Evolutionary conservation across 306 rosid genomes (phyloP), one percentile per base, ranked within the genome.

Genomic region (Cucumis hystrix): DNA sequence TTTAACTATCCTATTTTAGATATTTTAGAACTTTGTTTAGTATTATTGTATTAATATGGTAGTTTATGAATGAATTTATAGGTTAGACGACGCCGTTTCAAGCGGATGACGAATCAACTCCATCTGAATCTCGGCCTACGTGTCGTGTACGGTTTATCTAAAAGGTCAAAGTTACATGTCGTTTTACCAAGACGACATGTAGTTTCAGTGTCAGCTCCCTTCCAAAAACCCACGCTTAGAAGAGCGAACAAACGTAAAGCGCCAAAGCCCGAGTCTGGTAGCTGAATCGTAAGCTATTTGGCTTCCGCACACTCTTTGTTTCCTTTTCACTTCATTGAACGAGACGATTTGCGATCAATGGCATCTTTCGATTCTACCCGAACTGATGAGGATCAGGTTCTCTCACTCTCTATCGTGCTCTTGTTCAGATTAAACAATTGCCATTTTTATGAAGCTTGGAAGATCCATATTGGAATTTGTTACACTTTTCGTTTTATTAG

Each of bases 371-470:
- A 65, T 55, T 78, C 87, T 20, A 54, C 43, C 74, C 54, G 54
- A 47, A 57, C 3, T 62, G 79, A 83, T 7, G 86, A 81, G 4
- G 84, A 83, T 59, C 83, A 84, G 88, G 91, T 87, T 79, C 45
- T 56, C 56, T 28, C 21, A 21, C 39, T 51, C 33, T 77, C 43
- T 15, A 13, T 45, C 56, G 33, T 57, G 15, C 55, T 76, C n/a
- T 75, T 76, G 16, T 76, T 25, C 21, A 18, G 23, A 21, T 43
- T 15, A 12, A 76, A 58, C 66, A 16, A 52, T 73, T 1, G 10
- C 41, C 49, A 51, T 28, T 14, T 39, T 72, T 72, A 2, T 17
- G 45, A 72, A 70, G 59, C 58, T 45, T 21, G 37, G 21, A 28
- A 45, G 52, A 23, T 65, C 56, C 56, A 11, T 20, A 6, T 43